Evolutionary conservation across 2,329 filamentous ascomycete species (phyloP).

Genomic region (Ophiocordyceps sinensis): DNA sequence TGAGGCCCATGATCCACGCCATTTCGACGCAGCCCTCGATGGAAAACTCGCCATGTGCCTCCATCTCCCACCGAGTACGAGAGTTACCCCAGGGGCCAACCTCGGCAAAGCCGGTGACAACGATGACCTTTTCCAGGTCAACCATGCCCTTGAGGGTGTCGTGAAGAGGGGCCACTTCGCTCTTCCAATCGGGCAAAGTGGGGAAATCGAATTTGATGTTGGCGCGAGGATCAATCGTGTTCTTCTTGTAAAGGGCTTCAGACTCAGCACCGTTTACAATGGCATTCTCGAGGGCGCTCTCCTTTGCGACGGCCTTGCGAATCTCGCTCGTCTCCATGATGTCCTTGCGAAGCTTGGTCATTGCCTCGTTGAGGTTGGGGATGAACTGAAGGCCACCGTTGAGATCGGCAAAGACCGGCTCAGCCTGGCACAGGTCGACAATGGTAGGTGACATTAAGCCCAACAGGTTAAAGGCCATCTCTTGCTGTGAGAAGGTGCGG

Average conservation of each 20-base stretch:
- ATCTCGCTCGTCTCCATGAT: constrained; percentile 93
- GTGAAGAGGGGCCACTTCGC: constrained; percentile 79
- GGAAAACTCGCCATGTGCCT: constrained; percentile 90
- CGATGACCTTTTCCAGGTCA: constrained; percentile 93
- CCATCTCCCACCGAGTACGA: constrained; percentile 98
- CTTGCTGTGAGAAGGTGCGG: constrained; percentile 95
- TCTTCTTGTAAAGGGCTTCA: constrained; percentile 88
- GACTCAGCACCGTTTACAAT: constrained; percentile 89
- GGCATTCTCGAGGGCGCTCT: constrained; percentile 93
- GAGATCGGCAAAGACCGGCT: constrained; percentile 92
- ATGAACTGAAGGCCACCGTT: constrained; percentile 98
- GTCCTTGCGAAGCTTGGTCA: constrained; percentile 85
- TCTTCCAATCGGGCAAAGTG: constrained; percentile 76
- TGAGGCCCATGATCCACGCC: constrained; percentile 99
- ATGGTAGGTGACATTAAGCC: constrained; percentile 90
- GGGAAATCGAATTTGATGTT: constrained; percentile 99
- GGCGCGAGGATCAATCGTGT: constrained; percentile 80
- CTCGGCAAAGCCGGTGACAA: constrained; percentile 92
- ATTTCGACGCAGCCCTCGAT: constrained; percentile 97
- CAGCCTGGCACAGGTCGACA: constrained; percentile 86
- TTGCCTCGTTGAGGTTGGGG: constrained; percentile 83
- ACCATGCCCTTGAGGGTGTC: constrained; percentile 91
- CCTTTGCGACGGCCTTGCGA: constrained; percentile 83
- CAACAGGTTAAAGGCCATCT: constrained; percentile 98
- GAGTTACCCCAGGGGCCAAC: constrained; percentile 98